These are phyloP conservation scores for Castanea mollissima DNA, from an alignment of 306 rosid species.

Conservation along the genomic window DNA sequence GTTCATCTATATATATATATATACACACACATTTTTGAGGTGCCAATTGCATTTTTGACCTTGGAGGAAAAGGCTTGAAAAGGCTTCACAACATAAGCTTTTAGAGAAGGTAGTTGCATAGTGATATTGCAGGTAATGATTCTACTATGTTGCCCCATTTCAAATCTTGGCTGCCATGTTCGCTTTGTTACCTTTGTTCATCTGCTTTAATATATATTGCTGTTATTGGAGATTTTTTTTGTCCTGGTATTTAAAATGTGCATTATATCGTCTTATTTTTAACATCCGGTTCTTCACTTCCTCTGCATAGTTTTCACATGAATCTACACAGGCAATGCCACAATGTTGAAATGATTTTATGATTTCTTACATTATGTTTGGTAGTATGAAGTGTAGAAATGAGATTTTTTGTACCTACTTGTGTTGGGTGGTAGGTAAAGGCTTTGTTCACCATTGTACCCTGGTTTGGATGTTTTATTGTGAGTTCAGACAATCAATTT, in stretches of 20 bases:
- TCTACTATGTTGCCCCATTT: not conserved
- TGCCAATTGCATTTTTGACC: conserved; percentile 8
- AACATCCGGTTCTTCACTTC: not conserved
- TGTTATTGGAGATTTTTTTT: not conserved
- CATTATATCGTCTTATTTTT: not conserved
- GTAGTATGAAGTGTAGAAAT: not conserved
- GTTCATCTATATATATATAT: too few species aligned
- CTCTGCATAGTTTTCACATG: not conserved
- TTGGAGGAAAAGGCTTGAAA: conserved; percentile 46
- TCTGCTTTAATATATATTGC: not conserved
- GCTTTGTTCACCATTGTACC: not conserved
- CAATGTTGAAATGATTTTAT: not conserved
- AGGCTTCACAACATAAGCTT: conserved; percentile 20
- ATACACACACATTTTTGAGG: not conserved
- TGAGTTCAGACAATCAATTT: not conserved
- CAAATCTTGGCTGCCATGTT: not conserved
- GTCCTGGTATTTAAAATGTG: not conserved
- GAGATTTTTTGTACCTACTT: too few species aligned
- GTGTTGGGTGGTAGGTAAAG: not conserved
- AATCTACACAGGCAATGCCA: not conserved
- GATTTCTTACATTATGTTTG: not conserved
- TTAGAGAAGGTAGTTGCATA: conserved; percentile 37
- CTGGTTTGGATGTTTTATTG: not conserved
- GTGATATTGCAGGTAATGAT: conserved; percentile 14
- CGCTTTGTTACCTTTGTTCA: not conserved